Conservation (phyloP, 208 protist species). For the Trypanosoma boissoni region DNA sequence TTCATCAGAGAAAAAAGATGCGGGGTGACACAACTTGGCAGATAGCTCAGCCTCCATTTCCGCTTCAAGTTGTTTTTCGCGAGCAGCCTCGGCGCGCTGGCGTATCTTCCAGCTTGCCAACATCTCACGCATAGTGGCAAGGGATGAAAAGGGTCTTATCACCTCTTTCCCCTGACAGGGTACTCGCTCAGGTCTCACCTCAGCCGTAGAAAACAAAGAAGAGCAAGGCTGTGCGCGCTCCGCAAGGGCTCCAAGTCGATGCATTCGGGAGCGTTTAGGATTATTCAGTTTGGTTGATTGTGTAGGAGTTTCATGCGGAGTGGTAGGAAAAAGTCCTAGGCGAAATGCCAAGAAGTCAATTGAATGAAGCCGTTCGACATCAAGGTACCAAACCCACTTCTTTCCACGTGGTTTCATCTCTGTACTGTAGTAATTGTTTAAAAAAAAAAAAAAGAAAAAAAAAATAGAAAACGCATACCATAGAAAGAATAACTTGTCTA, state of each 20-base stretch:
- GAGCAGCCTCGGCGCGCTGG: slow-evolving; percentile 2
- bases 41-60: slow-evolving; percentile 18
- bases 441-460: neutral
- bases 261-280: no score
- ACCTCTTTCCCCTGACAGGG: no score
- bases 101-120: slow-evolving; percentile 23
- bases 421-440: neutral
- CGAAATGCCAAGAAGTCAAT: slow-evolving; percentile 33
- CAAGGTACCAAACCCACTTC: slow-evolving; percentile 25
- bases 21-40: slow-evolving; percentile 32
- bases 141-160: slow-evolving; percentile 25
- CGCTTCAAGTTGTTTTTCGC: slow-evolving; percentile 8
- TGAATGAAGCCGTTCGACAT: slow-evolving; percentile 12
- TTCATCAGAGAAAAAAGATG: slow-evolving; percentile 50
- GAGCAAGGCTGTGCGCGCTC: neutral
- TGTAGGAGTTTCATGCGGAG: neutral
- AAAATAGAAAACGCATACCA: neutral
- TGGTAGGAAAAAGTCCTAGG: slow-evolving; percentile 19
- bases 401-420: neutral
- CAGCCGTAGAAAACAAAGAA: no score
- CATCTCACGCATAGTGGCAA: slow-evolving; percentile 29
- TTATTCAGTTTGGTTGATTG: neutral
- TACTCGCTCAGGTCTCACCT: no score
- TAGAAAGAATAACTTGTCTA: neutral
- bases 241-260: slow-evolving; percentile 18